phyloP scores from a whole-genome alignment of 2,329 filamentous ascomycete species.

The Geosmithia flava region DNA sequence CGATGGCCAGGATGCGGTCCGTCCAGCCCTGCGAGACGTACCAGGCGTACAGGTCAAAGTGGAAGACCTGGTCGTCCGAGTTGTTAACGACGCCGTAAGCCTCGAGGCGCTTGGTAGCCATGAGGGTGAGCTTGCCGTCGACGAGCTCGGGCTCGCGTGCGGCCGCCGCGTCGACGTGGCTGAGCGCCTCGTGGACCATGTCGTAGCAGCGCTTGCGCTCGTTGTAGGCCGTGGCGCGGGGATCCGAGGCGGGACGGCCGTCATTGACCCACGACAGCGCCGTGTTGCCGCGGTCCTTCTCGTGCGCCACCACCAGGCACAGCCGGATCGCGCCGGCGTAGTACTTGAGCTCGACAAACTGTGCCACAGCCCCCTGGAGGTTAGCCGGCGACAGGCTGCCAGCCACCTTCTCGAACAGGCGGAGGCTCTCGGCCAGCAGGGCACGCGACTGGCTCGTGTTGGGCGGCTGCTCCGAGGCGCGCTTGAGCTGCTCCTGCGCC shows the following conservation, averaged over 20 bases:
- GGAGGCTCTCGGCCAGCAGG: conserved; percentile 77
- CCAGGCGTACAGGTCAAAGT: conserved; percentile 96
- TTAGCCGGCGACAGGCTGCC: conserved; percentile 71
- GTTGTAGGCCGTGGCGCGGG: conserved; percentile 54
- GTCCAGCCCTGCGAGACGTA: conserved; percentile 78
- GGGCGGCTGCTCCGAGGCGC: conserved; percentile 65
- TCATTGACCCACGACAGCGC: conserved; percentile 84
- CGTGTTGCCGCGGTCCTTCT: conserved; percentile 76
- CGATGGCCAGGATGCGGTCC: conserved; percentile 72
- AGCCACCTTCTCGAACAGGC: conserved; percentile 81
- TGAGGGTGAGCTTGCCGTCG: conserved; percentile 66
- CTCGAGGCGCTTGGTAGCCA: conserved; percentile 70
- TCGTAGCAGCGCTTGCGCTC: conserved; percentile 71
- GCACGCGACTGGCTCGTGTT: conserved; percentile 68
- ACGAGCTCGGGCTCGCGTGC: conserved; percentile 57
- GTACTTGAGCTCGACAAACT: conserved; percentile 75
- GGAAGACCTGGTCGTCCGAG: conserved; percentile 86
- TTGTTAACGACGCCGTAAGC: conserved; percentile 83
- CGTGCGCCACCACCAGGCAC: conserved; percentile 68
- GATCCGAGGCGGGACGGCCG: conserved; percentile 58
- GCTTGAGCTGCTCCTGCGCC: conserved; percentile 87
- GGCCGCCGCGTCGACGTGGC: conserved; percentile 61
- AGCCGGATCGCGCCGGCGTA: conserved; percentile 89
- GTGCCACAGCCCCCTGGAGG: conserved; percentile 61
- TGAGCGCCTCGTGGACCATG: conserved; percentile 73